Base-by-base conservation (phyloP, 1,284 basidiomycete genomes). In the Entoloma clypeatum region DNA sequence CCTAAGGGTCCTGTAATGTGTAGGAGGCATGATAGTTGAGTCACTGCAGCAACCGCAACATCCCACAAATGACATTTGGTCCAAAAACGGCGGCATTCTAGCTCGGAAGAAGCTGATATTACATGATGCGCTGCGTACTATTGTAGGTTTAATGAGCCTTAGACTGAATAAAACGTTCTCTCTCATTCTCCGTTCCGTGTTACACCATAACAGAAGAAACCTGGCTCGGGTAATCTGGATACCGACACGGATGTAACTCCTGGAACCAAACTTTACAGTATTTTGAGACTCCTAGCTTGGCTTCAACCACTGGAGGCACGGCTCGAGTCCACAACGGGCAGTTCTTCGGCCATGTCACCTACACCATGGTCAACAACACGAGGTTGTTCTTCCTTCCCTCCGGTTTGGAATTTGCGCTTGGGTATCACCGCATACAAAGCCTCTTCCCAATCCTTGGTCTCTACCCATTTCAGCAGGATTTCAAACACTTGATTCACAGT, bases 401-500 rank as follows among this genome's bases (percentile, higher is more conserved):
- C 59, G 34, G 68, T 64, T 37, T 79, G 69, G 55, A 92, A 92
- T 64, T 98, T 98, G 34, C 94, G 75, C 56, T 84, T 84, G 0
- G 94, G 94, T 48, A 98, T 87, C 34, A 94, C 88, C 10, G 79
- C 71, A 59, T 86, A 80, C 41, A 99, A 75, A 0, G 92, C 89
- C 39, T 79, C 64, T 56, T 86, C 79, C 92, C 92, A 97, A 53
- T 87, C 74, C 47, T 75, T 74, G 8, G 78, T 79, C 52, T 86
- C 82, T n/a, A 86, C 75, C 87, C 92, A 99, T 51, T 86, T 82
- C 7, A 93, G 63, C 43, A 99, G 72, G 52, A 99, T 97, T 61
- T 96, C 92, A 57, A 94, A 90, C 11, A 91, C 85, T 66, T 98
- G 95, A 59, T 99, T 99, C 41, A 99, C 93, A 0, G 96, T 99